These are phyloP conservation scores for Fusarium brevicatenulatum DNA, from an alignment of 2,329 filamentous ascomycete genomes.

Conservation along the genomic window DNA sequence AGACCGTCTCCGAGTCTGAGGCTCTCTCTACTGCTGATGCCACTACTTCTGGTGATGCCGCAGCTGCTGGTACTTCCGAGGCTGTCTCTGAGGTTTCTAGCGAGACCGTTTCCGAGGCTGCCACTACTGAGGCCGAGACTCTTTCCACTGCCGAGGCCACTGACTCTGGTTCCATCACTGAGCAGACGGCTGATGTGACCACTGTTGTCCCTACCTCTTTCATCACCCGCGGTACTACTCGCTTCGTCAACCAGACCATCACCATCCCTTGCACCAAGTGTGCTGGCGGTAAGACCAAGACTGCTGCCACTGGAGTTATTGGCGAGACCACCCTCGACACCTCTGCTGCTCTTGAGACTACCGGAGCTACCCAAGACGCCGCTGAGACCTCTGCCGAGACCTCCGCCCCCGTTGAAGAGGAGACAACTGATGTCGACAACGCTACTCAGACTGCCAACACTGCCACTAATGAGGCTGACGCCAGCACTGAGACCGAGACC, in stretches of 20 bases:
- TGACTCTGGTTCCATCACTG: slow-evolving; percentile 8
- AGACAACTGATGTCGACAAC: slow-evolving; percentile 19
- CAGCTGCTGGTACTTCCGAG: slow-evolving; percentile 10
- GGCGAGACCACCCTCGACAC: slow-evolving; percentile 19
- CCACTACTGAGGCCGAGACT: slow-evolving; percentile 10
- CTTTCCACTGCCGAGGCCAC: slow-evolving; percentile 10
- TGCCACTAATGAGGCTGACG: slow-evolving; percentile 21
- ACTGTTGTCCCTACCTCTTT: slow-evolving; percentile 35
- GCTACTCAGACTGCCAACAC: slow-evolving; percentile 25
- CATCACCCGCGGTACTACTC: slow-evolving; percentile 32
- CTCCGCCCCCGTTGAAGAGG: slow-evolving; percentile 19
- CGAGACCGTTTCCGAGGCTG: neutral
- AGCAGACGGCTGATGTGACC: slow-evolving; percentile 30
- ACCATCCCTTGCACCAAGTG: slow-evolving; percentile 35
- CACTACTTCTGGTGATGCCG: slow-evolving; percentile 21
- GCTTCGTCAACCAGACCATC: slow-evolving; percentile 33
- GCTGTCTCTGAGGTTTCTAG: neutral
- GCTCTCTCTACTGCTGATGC: slow-evolving; percentile 14
- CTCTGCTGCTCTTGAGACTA: slow-evolving; percentile 14
- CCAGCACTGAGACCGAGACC: slow-evolving; percentile 15
- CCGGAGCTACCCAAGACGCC: slow-evolving; percentile 6
- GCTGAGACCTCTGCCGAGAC: slow-evolving; percentile 14
- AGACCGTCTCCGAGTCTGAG: neutral
- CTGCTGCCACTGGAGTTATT: slow-evolving; percentile 5
- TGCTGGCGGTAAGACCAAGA: slow-evolving; percentile 23